phyloP scores from a whole-genome alignment of 163 green algal genomes.

The Chlorella variabilis region DNA sequence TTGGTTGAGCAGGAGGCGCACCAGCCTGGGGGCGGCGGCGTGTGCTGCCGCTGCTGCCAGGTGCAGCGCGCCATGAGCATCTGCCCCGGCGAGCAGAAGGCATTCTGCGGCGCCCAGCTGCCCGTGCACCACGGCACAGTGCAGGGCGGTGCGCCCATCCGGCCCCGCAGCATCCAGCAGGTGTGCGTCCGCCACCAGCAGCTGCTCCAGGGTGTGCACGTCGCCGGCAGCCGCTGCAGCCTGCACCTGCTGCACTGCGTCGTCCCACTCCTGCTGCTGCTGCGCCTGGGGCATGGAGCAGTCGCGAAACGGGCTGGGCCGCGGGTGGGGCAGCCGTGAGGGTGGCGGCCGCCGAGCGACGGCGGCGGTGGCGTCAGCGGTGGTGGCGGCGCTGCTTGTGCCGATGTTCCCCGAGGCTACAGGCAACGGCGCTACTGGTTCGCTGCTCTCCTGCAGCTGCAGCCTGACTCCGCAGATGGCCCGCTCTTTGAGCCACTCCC shows the following conservation, averaged over 20 bases:
- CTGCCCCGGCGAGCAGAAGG: conserved; percentile 17
- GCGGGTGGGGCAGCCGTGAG: no score
- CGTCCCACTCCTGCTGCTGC: background rate
- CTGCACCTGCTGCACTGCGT: background rate
- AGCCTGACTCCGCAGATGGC: no score
- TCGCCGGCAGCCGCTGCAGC: background rate
- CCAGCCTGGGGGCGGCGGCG: background rate
- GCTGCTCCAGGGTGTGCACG: background rate
- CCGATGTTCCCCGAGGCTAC: no score
- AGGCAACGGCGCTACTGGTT: no score
- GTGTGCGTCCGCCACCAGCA: background rate
- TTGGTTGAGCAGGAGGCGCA: conserved; percentile 11
- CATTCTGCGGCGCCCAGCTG: conserved; percentile 1
- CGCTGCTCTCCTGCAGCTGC: no score
- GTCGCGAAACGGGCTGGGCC: no score
- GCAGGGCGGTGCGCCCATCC: conserved; percentile 12
- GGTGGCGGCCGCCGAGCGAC: no score
- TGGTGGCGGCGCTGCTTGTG: no score
- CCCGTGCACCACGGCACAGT: background rate
- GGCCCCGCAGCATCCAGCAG: background rate
- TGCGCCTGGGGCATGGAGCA: no score
- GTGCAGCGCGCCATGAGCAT: conserved; percentile 13
- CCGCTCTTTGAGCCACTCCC: no score
- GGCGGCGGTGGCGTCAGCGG: no score
- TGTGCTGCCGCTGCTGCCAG: background rate